Percentiles rank a stretch among this genome's conserved stretches.
phyloP scores from a whole-genome alignment of 495 filamentous ascomycete genomes.

The Hypoxylon crocopeplum region DNA sequence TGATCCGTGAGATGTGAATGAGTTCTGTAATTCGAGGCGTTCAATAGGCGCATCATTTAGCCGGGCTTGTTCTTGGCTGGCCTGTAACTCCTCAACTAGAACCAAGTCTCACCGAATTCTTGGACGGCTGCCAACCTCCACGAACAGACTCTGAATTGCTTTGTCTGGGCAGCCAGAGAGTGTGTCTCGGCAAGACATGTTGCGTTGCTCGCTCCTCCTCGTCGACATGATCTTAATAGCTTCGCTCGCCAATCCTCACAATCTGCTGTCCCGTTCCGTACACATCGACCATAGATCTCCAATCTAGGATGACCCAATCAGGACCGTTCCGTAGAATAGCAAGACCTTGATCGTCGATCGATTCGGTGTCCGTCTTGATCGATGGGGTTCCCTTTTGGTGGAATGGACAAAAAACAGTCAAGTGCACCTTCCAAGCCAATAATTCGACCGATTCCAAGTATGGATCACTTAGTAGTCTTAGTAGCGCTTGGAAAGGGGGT shows the following conservation, averaged over 20 bases:
- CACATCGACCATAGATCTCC: constrained; percentile 30
- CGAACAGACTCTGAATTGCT: not conserved
- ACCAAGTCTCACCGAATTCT: no score
- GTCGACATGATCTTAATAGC: constrained; percentile 11
- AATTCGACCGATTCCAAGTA: constrained; percentile 38
- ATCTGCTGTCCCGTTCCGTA: constrained; percentile 26
- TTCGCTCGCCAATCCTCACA: constrained; percentile 29
- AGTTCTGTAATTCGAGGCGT: no score
- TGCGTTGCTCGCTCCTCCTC: not conserved
- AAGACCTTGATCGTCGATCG: constrained; percentile 24
- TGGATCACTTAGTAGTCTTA: constrained; percentile 42
- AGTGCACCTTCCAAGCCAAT: constrained; percentile 33
- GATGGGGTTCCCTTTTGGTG: constrained; percentile 19
- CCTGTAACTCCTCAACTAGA: no score
- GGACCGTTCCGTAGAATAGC: constrained; percentile 28
- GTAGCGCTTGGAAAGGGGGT: constrained; percentile 38
- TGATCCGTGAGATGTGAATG: no score
- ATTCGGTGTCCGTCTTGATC: constrained; percentile 21
- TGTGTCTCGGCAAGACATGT: not conserved
- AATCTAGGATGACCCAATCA: constrained; percentile 38
- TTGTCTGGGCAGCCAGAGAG: no score
- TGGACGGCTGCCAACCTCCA: no score
- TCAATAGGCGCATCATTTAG: no score
- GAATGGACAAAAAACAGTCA: constrained; percentile 40
- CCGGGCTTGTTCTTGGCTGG: no score